These are phyloP conservation scores for Puccinia triticina DNA, from an alignment of 1,284 basidiomycete species.

Conservation along the genomic window DNA sequence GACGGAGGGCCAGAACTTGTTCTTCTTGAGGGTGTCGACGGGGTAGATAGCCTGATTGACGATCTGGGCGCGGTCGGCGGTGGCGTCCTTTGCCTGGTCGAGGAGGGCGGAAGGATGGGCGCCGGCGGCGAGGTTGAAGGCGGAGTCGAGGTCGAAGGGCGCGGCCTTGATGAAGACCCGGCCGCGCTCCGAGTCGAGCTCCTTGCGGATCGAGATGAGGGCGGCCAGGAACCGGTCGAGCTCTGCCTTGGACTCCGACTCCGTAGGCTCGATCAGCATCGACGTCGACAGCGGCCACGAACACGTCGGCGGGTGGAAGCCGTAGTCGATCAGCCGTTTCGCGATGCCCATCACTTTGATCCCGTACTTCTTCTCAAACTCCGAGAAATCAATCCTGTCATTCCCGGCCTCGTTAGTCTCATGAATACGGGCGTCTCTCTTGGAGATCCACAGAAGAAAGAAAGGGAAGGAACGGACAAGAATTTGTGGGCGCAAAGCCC, in stretches of 20 bases:
- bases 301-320: slow-evolving; percentile 87
- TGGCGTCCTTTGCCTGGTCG: too few species aligned
- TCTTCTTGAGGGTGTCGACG: slow-evolving; percentile 72
- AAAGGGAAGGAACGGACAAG: slow-evolving; percentile 61
- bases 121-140: neutral
- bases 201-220: slow-evolving; percentile 90
- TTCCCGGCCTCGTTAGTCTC: too few species aligned
- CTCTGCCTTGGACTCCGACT: slow-evolving; percentile 87
- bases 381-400: slow-evolving; percentile 77
- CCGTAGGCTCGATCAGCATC: slow-evolving; percentile 89
- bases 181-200: slow-evolving; percentile 67
- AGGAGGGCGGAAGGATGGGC: neutral
- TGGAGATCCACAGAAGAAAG: neutral
- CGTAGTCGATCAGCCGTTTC: slow-evolving; percentile 80
- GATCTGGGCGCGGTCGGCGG: slow-evolving; percentile 65
- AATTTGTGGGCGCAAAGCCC: slow-evolving; percentile 93
- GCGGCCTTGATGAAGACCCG: slow-evolving; percentile 1
- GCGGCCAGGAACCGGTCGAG: slow-evolving; percentile 94
- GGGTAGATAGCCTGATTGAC: slow-evolving; percentile 75
- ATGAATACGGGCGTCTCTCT: too few species aligned
- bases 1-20: slow-evolving; percentile 92
- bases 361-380: slow-evolving; percentile 84
- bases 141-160: slow-evolving; percentile 1
- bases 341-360: slow-evolving; percentile 94
- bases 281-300: slow-evolving; percentile 93